A percentile compares a stretch with the other conserved stretches of the same genome.
phyloP scores from a whole-genome alignment of 257 asterid species.

The Solanum tarapatanum region DNA sequence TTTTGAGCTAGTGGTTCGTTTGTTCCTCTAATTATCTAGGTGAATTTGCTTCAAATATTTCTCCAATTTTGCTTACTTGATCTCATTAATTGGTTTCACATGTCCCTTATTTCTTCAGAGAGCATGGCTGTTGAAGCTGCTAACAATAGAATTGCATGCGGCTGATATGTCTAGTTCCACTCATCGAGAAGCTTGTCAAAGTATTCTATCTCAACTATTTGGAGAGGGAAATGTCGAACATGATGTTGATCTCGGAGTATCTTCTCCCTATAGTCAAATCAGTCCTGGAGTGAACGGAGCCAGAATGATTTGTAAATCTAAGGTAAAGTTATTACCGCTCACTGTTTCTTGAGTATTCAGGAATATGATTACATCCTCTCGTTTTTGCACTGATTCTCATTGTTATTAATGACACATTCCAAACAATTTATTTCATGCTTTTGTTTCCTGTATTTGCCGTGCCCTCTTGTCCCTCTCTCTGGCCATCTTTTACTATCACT shows the following conservation, averaged over 20 bases:
- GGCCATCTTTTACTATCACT: neutral
- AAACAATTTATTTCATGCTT: neutral
- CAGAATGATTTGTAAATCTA: slow-evolving; percentile 44
- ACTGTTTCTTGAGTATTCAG: neutral
- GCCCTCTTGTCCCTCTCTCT: neutral
- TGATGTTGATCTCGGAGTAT: slow-evolving; percentile 27
- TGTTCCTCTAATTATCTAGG: neutral
- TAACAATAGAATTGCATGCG: slow-evolving; percentile 73
- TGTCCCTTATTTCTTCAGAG: slow-evolving; percentile 40
- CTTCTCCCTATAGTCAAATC: slow-evolving; percentile 21
- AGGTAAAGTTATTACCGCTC: slow-evolving; percentile 33
- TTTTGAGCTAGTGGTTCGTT: neutral
- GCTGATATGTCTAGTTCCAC: slow-evolving; percentile 51
- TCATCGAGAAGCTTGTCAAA: slow-evolving; percentile 76
- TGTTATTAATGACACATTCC: neutral
- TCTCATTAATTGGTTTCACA: neutral
- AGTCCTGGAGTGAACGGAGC: slow-evolving; percentile 24
- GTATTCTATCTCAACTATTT: slow-evolving; percentile 63
- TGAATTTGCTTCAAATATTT: neutral
- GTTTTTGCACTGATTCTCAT: neutral
- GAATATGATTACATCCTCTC: neutral
- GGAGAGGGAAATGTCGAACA: slow-evolving; percentile 35
- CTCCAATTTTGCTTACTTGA: neutral
- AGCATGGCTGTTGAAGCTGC: slow-evolving; percentile 93
- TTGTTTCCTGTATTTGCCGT: neutral